These are phyloP conservation scores for Sanghuangporus baumii DNA, from an alignment of 1,284 basidiomycete genomes.

Conservation along the genomic window DNA sequence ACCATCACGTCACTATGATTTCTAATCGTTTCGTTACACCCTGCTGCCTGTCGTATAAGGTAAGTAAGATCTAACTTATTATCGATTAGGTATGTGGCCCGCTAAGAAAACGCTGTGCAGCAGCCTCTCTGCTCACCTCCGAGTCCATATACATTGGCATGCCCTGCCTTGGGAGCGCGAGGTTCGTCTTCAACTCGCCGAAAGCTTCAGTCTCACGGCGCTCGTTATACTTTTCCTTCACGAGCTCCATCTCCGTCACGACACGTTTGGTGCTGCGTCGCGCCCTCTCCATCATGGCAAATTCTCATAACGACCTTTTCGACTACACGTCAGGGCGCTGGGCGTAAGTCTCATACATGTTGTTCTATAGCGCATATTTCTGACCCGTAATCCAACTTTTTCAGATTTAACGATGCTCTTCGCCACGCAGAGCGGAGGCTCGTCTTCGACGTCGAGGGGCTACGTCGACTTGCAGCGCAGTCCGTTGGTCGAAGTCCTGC, in stretches of 20 bases:
- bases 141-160: too few relatives aligned
- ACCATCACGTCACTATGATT: too few relatives aligned
- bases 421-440: slow-evolving; percentile 20
- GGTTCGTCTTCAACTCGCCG: too few relatives aligned
- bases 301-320: slow-evolving; percentile 32
- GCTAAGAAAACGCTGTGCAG: too few relatives aligned
- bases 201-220: too few relatives aligned
- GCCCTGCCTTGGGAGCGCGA: background rate
- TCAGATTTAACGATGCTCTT: slow-evolving; percentile 19
- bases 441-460: slow-evolving; percentile 20
- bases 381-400: slow-evolving; percentile 25
- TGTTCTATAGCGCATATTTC: slow-evolving; percentile 9
- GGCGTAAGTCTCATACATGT: slow-evolving; percentile 18
- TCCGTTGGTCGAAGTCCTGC: slow-evolving; percentile 25
- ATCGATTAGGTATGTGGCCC: too few relatives aligned
- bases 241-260: too few relatives aligned
- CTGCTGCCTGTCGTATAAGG: too few relatives aligned
- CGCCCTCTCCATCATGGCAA: slow-evolving; percentile 18
- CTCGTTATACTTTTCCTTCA: background rate
- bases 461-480: slow-evolving; percentile 23
- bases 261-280: too few relatives aligned
- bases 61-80: too few relatives aligned
- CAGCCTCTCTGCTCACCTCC: too few relatives aligned
- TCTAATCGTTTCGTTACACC: too few relatives aligned
- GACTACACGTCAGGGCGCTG: slow-evolving; percentile 33